A percentile compares a stretch with the other conserved stretches of the same genome.
Conservation (phyloP, 177 flowering plant species). For the Vitis hybrid region DNA sequence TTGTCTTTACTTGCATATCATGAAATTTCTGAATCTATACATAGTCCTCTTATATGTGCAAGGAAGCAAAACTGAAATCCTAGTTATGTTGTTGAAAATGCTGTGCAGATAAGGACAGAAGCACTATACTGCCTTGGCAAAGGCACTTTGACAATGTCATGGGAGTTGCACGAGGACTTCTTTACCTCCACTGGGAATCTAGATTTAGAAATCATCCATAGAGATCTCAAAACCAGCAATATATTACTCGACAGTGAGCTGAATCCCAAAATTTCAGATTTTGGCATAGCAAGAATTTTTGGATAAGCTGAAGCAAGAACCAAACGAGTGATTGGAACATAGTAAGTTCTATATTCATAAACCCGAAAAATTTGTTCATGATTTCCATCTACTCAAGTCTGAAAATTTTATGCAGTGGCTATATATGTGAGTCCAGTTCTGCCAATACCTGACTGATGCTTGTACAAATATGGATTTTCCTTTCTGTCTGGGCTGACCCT, state of each 20-base stretch:
- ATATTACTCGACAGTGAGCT: constrained; percentile 30
- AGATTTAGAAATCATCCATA: constrained; percentile 35
- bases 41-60: no score
- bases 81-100: background rate
- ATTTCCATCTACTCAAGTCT: no score
- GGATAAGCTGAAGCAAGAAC: constrained; percentile 10
- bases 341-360: background rate
- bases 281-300: constrained; percentile 44
- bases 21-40: no score
- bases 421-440: constrained; percentile 2
- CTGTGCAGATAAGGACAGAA: constrained; percentile 24
- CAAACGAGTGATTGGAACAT: background rate
- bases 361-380: no score
- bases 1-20: no score
- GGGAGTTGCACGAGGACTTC: constrained; percentile 46
- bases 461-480: no score
- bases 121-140: constrained; percentile 28
- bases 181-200: constrained; percentile 48
- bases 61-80: no score
- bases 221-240: background rate
- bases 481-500: constrained; percentile 2
- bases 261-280: constrained; percentile 55
- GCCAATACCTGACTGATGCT: no score
- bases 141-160: constrained; percentile 25
- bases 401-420: constrained; percentile 2